Evolutionary conservation across 345 rosid genomes (phyloP), one percentile per base, ranked within the genome.

Genomic region (Sonneratia alba): DNA sequence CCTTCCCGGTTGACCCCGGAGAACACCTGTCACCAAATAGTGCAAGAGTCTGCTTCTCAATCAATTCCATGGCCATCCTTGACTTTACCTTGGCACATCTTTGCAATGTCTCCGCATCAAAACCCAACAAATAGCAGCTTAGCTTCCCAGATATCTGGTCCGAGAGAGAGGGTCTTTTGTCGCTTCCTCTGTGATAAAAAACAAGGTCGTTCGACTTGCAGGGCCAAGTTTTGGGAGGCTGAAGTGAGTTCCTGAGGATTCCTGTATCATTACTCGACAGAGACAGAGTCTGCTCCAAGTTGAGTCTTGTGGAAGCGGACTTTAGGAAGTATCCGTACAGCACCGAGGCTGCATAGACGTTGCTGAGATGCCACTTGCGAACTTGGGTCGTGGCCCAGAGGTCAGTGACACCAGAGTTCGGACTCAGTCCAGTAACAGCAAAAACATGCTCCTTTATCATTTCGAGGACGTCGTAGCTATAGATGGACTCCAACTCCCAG

Each of bases 401-500:
- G 75, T 95, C 97, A 21, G 89, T 82, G 42, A 95, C 93, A 71
- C 96, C 85, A n/a, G 92, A 85, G 77, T 92, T 80, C 42, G 80
- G 79, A 70, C 89, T 85, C 84, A 90, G 77, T 70, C 99, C 99
- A 65, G 85, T 88, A 57, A 89, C 90, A 47, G 89, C 77, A 37
- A 83, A 75, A 6, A 95, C 87, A 47, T 92, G 97, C 74, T 90
- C 96, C 71, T 79, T 87, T 71, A 95, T 80, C 86, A 92, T 83
- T 75, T 92, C 84, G 67, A 95, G 79, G n/a, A 80, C 73, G 73
- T 95, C 97, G 13, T 81, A 68, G 81, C 81, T 75, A 67, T 92
- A 83, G 53, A 95, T 87, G 7, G 99, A 95, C 76, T 95, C 97
- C 18, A 95, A 75, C 74, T 90, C 97, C 96, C 97, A 95, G 85